A percentile compares a stretch with the other conserved stretches of the same genome.
These are phyloP conservation scores for Euphorbia corollata DNA, from an alignment of 441 rosid species.

Conservation along the genomic window DNA sequence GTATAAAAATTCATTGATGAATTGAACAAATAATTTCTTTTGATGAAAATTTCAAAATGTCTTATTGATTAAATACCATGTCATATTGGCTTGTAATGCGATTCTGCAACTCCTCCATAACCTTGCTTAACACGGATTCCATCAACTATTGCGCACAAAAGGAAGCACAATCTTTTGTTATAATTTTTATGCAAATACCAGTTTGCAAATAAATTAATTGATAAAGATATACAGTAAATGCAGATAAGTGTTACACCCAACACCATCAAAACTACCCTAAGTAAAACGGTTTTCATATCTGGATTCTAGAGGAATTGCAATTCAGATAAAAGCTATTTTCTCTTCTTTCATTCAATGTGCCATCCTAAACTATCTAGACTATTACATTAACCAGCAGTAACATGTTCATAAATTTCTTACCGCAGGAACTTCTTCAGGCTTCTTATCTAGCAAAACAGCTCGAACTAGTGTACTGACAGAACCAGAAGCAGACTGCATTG, in stretches of 20 bases:
- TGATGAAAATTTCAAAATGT: conserved; percentile 5
- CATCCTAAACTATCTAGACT: conserved; percentile 5
- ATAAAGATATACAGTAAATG: neutral
- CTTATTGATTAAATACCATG: conserved; percentile 36
- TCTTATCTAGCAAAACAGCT: conserved; percentile 64
- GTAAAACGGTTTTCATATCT: too few species aligned
- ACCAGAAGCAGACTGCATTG: conserved; percentile 44
- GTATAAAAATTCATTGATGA: conserved; percentile 10
- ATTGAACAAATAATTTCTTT: conserved; percentile 9
- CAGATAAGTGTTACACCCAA: neutral
- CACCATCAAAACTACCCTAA: neutral
- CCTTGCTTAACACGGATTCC: conserved; percentile 78
- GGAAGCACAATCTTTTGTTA: conserved; percentile 11
- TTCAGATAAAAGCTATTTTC: neutral
- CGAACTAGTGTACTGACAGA: conserved; percentile 68
- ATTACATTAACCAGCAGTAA: conserved; percentile 6
- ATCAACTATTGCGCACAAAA: conserved; percentile 48
- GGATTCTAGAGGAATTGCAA: neutral
- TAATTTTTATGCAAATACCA: neutral
- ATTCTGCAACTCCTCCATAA: conserved; percentile 75
- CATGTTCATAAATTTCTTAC: conserved; percentile 32
- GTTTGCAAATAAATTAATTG: neutral
- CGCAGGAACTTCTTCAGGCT: conserved; percentile 71
- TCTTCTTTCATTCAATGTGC: neutral
- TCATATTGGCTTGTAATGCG: conserved; percentile 60